Percentiles rank a stretch among this genome's conserved stretches.
Conservation (phyloP, 2,329 filamentous ascomycete genomes). For the Venturia asperata region DNA sequence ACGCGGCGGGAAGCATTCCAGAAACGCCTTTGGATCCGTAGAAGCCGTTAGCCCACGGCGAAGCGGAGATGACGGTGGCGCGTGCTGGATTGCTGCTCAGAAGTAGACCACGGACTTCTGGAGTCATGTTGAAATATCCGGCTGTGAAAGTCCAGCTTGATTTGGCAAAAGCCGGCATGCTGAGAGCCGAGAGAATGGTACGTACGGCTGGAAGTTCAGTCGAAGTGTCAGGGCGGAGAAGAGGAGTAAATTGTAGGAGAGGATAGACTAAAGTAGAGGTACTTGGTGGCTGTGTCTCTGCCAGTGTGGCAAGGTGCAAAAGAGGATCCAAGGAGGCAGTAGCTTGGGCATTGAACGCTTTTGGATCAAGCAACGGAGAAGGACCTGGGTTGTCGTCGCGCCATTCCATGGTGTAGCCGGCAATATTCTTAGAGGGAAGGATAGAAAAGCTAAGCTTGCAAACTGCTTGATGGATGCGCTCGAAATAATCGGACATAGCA, state of each 20-base stretch:
- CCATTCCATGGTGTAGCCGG: constrained; percentile 59
- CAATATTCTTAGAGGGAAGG: constrained; percentile 48
- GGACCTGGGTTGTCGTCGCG: constrained; percentile 65
- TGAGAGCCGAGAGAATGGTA: constrained; percentile 64
- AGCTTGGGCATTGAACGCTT: constrained; percentile 54
- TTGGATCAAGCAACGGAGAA: constrained; percentile 63
- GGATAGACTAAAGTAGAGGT: constrained; percentile 73
- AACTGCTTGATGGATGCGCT: constrained; percentile 66
- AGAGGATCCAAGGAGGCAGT: constrained; percentile 60
- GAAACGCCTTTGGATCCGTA: constrained; percentile 82
- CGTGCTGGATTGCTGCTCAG: constrained; percentile 61
- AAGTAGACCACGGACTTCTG: constrained; percentile 70
- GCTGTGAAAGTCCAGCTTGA: constrained; percentile 94
- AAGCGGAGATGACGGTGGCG: constrained; percentile 85
- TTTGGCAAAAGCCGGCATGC: constrained; percentile 52
- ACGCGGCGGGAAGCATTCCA: constrained; percentile 83
- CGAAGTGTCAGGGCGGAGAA: constrained; percentile 71
- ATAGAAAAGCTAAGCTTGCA: constrained; percentile 77
- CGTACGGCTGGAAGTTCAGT: constrained; percentile 83
- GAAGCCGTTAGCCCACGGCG: constrained; percentile 91
- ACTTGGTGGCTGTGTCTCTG: constrained; percentile 23
- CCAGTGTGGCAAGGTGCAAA: constrained; percentile 46
- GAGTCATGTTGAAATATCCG: constrained; percentile 96
- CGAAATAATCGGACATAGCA: constrained; percentile 76
- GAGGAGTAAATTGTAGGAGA: constrained; percentile 77